These are phyloP conservation scores for Termitomyces sp. DNA, from an alignment of 768 basidiomycete species.

Conservation along the genomic window DNA sequence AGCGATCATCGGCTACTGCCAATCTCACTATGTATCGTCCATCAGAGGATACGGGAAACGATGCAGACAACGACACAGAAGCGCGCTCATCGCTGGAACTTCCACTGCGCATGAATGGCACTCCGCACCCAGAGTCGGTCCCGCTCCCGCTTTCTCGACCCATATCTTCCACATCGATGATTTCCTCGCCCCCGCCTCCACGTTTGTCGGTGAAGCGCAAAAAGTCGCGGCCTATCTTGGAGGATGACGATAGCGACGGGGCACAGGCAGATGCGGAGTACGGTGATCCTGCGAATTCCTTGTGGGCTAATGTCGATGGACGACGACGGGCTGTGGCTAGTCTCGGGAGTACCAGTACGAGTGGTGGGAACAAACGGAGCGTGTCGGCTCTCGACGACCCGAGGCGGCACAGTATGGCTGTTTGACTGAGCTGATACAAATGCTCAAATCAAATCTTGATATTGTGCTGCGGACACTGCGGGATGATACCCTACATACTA, in stretches of 20 bases:
- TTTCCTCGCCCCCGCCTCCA: slow-evolving; percentile 30
- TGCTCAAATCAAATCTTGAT: neutral
- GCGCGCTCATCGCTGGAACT: slow-evolving; percentile 36
- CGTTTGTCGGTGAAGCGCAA: slow-evolving; percentile 40
- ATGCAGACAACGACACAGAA: slow-evolving; percentile 34
- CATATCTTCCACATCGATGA: slow-evolving; percentile 28
- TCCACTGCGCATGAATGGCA: slow-evolving; percentile 19
- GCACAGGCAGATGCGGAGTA: slow-evolving; percentile 72
- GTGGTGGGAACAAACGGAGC: slow-evolving; percentile 26
- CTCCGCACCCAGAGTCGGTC: slow-evolving; percentile 29
- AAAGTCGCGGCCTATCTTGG: slow-evolving; percentile 46
- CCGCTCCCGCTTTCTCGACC: slow-evolving; percentile 34
- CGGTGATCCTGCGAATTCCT: slow-evolving; percentile 17
- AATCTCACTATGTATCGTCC: slow-evolving; percentile 30
- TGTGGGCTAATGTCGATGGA: slow-evolving; percentile 56
- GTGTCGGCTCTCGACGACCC: slow-evolving; percentile 46
- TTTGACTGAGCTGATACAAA: slow-evolving; percentile 29
- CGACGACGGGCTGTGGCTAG: slow-evolving; percentile 41
- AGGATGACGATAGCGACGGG: slow-evolving; percentile 62
- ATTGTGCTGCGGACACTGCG: slow-evolving; percentile 5
- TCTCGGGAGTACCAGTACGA: slow-evolving; percentile 9
- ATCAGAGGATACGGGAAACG: slow-evolving; percentile 22
- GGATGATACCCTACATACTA: neutral
- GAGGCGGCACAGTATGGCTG: slow-evolving; percentile 65
- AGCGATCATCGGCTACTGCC: slow-evolving; percentile 44